phyloP scores from a whole-genome alignment of 768 basidiomycete genomes.

The Agaricus blazei region DNA sequence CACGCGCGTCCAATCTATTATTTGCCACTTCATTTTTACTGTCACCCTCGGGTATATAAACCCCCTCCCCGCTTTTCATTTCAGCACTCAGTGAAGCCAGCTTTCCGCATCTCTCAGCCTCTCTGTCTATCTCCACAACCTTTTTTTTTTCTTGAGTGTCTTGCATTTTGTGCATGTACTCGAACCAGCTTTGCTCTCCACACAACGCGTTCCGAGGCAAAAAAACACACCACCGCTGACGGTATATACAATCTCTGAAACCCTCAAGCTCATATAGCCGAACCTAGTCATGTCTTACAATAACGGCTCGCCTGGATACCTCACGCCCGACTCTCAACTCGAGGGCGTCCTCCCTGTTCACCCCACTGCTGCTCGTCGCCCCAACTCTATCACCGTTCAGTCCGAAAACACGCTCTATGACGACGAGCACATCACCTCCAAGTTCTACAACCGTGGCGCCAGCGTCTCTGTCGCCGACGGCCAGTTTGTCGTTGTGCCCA shows the following conservation, averaged over 20 bases:
- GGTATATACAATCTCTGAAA: slow-evolving; percentile 44
- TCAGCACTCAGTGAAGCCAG: slow-evolving; percentile 1
- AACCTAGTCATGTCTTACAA: slow-evolving; percentile 43
- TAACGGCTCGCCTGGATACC: slow-evolving; percentile 59
- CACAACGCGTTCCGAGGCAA: slow-evolving; percentile 87
- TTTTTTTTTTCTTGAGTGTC: slow-evolving; percentile 21
- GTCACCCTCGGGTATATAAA: not conserved
- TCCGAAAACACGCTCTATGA: slow-evolving; percentile 79
- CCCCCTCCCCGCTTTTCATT: slow-evolving; percentile 7
- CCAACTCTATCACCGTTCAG: slow-evolving; percentile 72
- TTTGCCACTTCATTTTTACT: slow-evolving; percentile 9
- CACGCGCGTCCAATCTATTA: not conserved
- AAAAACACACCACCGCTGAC: slow-evolving; percentile 74
- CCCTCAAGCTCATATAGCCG: slow-evolving; percentile 13
- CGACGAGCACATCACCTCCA: slow-evolving; percentile 78
- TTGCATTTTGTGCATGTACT: slow-evolving; percentile 81
- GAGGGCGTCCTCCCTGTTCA: slow-evolving; percentile 71
- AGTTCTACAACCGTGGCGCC: slow-evolving; percentile 77
- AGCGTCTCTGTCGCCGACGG: slow-evolving; percentile 67
- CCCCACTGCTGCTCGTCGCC: slow-evolving; percentile 80
- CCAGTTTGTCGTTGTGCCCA: slow-evolving; percentile 75
- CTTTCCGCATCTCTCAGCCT: slow-evolving; percentile 2
- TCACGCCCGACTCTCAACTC: slow-evolving; percentile 66
- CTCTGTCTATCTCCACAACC: slow-evolving; percentile 15
- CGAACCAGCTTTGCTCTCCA: slow-evolving; percentile 84